A percentile compares a stretch with the other conserved stretches of the same genome.
Conservation (phyloP, 139 green algal species). For the Pedinophyceae sp. region DNA sequence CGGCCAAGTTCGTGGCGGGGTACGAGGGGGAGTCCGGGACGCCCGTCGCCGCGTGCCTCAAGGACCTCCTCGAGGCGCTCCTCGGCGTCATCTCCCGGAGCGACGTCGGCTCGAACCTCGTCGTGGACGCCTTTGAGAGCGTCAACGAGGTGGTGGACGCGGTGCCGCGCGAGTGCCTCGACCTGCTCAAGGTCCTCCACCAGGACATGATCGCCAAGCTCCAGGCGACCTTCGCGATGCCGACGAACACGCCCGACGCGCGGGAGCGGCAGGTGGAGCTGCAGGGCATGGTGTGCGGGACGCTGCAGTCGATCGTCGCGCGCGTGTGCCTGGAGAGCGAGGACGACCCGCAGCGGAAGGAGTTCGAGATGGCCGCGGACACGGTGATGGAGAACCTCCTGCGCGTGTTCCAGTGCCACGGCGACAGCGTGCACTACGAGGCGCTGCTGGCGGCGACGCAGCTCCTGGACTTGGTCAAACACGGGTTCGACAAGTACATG, state of each 20-base stretch:
- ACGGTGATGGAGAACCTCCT: constrained; percentile 44
- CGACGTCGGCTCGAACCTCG: neutral
- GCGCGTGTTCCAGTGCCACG: constrained; percentile 23
- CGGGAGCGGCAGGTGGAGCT: constrained; percentile 41
- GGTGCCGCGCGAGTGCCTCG: constrained; percentile 47
- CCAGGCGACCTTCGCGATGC: constrained; percentile 27
- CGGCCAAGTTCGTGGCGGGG: constrained; percentile 56
- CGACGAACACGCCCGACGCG: constrained; percentile 13
- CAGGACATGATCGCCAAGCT: constrained; percentile 63
- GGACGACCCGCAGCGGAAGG: constrained; percentile 39
- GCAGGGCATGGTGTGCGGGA: constrained; percentile 75
- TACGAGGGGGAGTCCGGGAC: neutral
- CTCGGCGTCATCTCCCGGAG: constrained; percentile 28
- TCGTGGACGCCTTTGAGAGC: constrained; percentile 72
- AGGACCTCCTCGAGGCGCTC: constrained; percentile 62
- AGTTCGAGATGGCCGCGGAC: constrained; percentile 55
- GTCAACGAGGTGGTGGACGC: constrained; percentile 84
- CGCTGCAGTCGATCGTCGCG: constrained; percentile 55
- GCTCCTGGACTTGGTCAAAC: constrained; percentile 56
- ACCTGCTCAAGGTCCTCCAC: constrained; percentile 61
- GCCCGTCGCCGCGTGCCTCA: constrained; percentile 56
- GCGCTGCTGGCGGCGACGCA: constrained; percentile 82
- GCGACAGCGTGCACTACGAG: constrained; percentile 76
- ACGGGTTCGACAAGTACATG: constrained; percentile 87
- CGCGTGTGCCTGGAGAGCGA: constrained; percentile 68